These are phyloP conservation scores for Leccinum olivaceopallidum DNA, from an alignment of 768 basidiomycete genomes.

Conservation along the genomic window DNA sequence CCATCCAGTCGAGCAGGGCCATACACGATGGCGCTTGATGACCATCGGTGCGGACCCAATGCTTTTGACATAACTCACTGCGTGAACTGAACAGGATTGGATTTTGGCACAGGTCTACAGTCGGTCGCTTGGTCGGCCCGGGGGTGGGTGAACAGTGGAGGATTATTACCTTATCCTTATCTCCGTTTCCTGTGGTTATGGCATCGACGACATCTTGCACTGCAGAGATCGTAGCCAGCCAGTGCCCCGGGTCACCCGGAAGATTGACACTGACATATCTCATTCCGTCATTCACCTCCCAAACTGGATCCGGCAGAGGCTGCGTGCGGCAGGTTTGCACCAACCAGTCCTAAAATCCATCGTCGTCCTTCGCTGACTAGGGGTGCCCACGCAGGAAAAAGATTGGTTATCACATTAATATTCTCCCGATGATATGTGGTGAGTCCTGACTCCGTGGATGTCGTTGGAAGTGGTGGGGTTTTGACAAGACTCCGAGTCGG, in stretches of 20 bases:
- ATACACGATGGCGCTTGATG: not conserved
- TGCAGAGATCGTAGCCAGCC: not conserved
- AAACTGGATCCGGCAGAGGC: conserved; percentile 53
- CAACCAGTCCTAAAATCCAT: not conserved
- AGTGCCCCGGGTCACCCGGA: not conserved
- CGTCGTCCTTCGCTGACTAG: conserved; percentile 1
- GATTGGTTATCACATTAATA: conserved; percentile 54
- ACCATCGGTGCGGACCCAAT: not conserved
- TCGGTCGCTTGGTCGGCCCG: too few relatives aligned
- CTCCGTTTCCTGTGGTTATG: not conserved
- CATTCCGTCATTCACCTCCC: not conserved
- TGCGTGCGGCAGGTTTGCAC: conserved; percentile 47
- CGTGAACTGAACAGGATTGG: not conserved
- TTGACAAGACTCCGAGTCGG: not conserved
- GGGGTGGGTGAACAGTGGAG: not conserved
- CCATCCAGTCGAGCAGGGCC: not conserved
- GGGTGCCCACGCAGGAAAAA: conserved; percentile 29
- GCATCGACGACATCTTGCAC: not conserved
- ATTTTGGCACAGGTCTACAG: not conserved
- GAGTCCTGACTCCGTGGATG: conserved; percentile 29
- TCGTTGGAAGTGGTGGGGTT: not conserved
- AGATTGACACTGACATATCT: not conserved
- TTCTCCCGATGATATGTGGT: conserved; percentile 74
- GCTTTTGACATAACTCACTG: not conserved
- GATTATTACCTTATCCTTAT: not conserved